A percentile compares a stretch with the other conserved stretches of the same genome.
These are phyloP conservation scores for Annona squamosa DNA, from an alignment of 164 flowering plant genomes.

Conservation along the genomic window DNA sequence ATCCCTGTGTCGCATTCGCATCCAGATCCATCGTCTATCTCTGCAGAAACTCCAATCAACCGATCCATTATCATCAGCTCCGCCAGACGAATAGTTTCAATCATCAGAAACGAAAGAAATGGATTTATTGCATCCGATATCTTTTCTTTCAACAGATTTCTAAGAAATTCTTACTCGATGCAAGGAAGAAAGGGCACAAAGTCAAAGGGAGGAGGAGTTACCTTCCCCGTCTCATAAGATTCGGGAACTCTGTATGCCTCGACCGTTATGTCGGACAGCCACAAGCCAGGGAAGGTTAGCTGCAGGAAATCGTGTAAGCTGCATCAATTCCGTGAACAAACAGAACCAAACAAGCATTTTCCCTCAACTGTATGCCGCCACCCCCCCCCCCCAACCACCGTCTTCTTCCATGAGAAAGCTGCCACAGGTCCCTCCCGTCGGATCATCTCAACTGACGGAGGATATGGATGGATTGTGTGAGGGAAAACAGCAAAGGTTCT, in stretches of 20 bases:
- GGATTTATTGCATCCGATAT: too few species aligned
- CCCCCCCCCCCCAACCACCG: background rate
- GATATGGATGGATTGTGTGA: background rate
- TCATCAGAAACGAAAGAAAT: too few species aligned
- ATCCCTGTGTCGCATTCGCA: too few species aligned
- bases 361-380: background rate
- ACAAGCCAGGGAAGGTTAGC: constrained; percentile 8
- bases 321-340: background rate
- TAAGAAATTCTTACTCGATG: too few species aligned
- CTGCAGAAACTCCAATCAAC: too few species aligned
- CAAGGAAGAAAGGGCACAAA: constrained; percentile 5
- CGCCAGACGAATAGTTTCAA: too few species aligned
- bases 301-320: background rate
- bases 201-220: constrained; percentile 18
- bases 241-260: constrained; percentile 10
- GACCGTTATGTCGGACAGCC: constrained; percentile 7
- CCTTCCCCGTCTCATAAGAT: constrained; percentile 2
- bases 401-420: background rate
- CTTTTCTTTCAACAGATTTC: too few species aligned
- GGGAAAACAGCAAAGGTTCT: background rate
- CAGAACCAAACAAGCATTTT: background rate
- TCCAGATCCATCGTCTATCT: too few species aligned
- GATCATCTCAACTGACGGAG: background rate
- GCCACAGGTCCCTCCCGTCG: too few species aligned
- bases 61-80: too few species aligned